Percentiles rank a stretch among this genome's conserved stretches.
These are phyloP conservation scores for Avena atlantica DNA, from an alignment of 176 grass and related monocot species.

Conservation along the genomic window DNA sequence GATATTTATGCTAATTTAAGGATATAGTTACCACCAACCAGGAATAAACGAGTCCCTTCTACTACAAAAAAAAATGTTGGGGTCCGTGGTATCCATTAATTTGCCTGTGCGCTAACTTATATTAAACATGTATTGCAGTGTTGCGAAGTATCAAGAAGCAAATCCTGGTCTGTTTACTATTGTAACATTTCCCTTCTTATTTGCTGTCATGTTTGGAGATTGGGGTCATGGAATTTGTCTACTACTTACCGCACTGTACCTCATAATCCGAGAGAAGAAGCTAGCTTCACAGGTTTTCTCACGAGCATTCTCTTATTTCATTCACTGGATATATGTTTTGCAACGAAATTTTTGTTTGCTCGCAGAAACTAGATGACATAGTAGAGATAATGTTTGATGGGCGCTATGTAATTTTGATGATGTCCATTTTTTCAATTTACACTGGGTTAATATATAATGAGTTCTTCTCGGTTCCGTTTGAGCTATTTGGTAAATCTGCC, in stretches of 20 bases:
- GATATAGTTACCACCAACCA: neutral
- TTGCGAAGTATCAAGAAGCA: constrained; percentile 90
- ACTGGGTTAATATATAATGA: constrained; percentile 94
- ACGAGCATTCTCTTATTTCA: neutral
- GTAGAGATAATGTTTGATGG: constrained; percentile 94
- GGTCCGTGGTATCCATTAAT: neutral
- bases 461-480: constrained; percentile 97
- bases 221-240: constrained; percentile 95
- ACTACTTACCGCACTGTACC: constrained; percentile 60
- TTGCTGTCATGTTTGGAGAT: constrained; percentile 98
- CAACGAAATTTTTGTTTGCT: neutral
- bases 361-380: constrained; percentile 84
- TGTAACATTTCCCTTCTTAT: constrained; percentile 95
- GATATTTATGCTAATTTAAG: neutral
- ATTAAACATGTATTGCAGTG: constrained; percentile 53
- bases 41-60: neutral
- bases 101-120: constrained; percentile 21
- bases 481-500: constrained; percentile 86
- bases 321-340: neutral
- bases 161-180: constrained; percentile 95
- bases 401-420: constrained; percentile 90
- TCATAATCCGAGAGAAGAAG: constrained; percentile 89
- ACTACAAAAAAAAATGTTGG: neutral
- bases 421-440: constrained; percentile 95
- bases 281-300: constrained; percentile 78